These are phyloP conservation scores for Calonectria fujianensis DNA, from an alignment of 2,329 filamentous ascomycete species.

Conservation along the genomic window DNA sequence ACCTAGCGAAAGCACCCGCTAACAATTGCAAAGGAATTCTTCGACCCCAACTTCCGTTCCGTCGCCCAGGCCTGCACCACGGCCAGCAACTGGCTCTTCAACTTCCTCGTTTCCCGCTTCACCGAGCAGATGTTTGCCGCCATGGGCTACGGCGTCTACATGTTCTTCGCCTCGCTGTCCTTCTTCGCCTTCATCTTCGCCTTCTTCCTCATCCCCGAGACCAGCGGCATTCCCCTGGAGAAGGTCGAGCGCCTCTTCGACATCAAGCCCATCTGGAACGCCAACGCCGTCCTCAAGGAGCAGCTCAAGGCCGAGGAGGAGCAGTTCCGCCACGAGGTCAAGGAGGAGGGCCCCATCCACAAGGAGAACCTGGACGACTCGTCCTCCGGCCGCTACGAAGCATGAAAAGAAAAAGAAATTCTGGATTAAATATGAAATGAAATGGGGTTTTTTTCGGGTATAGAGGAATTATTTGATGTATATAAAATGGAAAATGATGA, in stretches of 20 bases:
- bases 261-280: slow-evolving; percentile 53
- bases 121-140: slow-evolving; percentile 70
- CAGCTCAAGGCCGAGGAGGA: slow-evolving; percentile 47
- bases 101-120: slow-evolving; percentile 74
- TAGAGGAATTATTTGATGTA: neutral
- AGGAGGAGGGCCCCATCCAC: slow-evolving; percentile 38
- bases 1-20: neutral
- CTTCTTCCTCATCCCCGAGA: slow-evolving; percentile 72
- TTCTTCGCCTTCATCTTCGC: slow-evolving; percentile 68
- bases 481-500: slow-evolving; percentile 6
- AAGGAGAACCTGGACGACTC: slow-evolving; percentile 32
- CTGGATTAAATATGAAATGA: neutral
- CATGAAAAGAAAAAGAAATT: neutral
- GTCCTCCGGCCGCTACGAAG: slow-evolving; percentile 21
- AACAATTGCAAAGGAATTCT: slow-evolving; percentile 69
- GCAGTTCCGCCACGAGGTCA: slow-evolving; percentile 50
- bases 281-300: slow-evolving; percentile 47
- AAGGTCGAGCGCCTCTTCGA: slow-evolving; percentile 70
- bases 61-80: slow-evolving; percentile 76
- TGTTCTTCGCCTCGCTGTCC: slow-evolving; percentile 73
- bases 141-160: slow-evolving; percentile 71
- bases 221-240: slow-evolving; percentile 71
- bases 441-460: neutral
- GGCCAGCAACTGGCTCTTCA: slow-evolving; percentile 74
- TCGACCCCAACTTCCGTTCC: slow-evolving; percentile 64